Base-by-base conservation (phyloP, 2,329 filamentous ascomycete genomes). In the Raffaelea albimanens region DNA sequence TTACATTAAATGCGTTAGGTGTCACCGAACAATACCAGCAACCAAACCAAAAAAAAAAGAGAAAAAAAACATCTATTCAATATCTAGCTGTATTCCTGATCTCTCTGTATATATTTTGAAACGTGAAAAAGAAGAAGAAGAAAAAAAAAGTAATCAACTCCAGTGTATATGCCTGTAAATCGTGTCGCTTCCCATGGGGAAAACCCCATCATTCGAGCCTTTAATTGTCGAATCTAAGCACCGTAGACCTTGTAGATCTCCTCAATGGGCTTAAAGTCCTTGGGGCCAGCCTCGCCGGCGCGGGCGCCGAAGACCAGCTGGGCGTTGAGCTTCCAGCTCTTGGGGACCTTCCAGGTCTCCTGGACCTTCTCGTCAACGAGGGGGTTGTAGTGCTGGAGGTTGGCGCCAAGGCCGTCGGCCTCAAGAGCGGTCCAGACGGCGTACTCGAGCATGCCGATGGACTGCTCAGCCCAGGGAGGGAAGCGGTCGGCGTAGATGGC, bases 331-430 rank as follows among this genome's bases (percentile, higher is more conserved):
- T 78, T 78, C 88, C 89, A 95, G 57, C 76, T 75, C 18, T 67
- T 59, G 40, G 86, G 84, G 29, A 95, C 58, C 49, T 75, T 74
- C 85, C 87, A 95, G 57, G 79, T 70, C 52, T 67, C 70, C 40
- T 75, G 68, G 46, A 89, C 83, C 69, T 82, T 79, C 55, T 75
- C 72, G 67, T 95, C 85, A 57, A 94, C 79, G 50, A 95, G 67
- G 19, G 88, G 88, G 76, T 88, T 93, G 75, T 95, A 95, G 72
- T 95, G 89, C 75, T 95, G 89, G 46, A 95, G 75, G 74, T 90
- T 95, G 62, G 83, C 85, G 55, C 88, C 88, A 48, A 94, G 78
- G 25, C 89, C 88, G 63, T 93, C 87, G 51, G 82, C 75, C 69
- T 90, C 85, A 49, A 95, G 79, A 4, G 83, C 85, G 18, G 82